These are phyloP conservation scores for Candida parachauliodes DNA, from an alignment of 805 yeast genomes.

Conservation along the genomic window DNA sequence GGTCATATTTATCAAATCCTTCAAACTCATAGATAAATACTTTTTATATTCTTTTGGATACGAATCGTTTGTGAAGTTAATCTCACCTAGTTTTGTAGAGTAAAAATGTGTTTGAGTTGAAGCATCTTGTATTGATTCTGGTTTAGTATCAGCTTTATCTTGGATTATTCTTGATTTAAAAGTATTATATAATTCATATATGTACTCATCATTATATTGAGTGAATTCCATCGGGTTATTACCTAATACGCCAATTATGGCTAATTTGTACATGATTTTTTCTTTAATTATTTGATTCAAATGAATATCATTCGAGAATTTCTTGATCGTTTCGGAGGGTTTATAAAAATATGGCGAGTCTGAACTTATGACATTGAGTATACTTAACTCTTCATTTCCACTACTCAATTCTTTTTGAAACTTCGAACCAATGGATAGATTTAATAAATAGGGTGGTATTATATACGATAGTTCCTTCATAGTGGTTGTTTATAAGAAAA, in stretches of 20 bases:
- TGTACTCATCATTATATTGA: constrained; percentile 22
- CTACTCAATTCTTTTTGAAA: constrained; percentile 23
- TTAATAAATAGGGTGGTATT: constrained; percentile 42
- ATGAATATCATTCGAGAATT: constrained; percentile 25
- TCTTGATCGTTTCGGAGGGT: constrained; percentile 1
- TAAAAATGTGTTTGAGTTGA: constrained; percentile 5
- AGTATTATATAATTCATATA: constrained; percentile 27
- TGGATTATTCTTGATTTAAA: constrained; percentile 26
- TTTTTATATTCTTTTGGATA: constrained; percentile 18
- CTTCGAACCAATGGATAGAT: constrained; percentile 33
- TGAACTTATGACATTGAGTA: constrained; percentile 23
- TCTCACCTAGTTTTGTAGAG: constrained; percentile 16
- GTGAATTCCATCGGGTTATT: constrained; percentile 23
- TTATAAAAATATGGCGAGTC: constrained; percentile 23
- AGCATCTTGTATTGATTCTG: constrained; percentile 4
- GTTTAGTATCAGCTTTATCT: constrained; percentile 7
- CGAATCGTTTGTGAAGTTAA: constrained; percentile 9
- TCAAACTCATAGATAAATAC: constrained; percentile 20
- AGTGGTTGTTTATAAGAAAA: neutral
- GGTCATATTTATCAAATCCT: constrained; percentile 20
- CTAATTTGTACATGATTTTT: constrained; percentile 32
- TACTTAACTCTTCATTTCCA: constrained; percentile 21
- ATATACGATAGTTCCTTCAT: constrained; percentile 17
- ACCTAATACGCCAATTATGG: constrained; percentile 35
- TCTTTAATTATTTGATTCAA: constrained; percentile 29